phyloP scores from a whole-genome alignment of 768 basidiomycete genomes.

The Hericium coralloides region DNA sequence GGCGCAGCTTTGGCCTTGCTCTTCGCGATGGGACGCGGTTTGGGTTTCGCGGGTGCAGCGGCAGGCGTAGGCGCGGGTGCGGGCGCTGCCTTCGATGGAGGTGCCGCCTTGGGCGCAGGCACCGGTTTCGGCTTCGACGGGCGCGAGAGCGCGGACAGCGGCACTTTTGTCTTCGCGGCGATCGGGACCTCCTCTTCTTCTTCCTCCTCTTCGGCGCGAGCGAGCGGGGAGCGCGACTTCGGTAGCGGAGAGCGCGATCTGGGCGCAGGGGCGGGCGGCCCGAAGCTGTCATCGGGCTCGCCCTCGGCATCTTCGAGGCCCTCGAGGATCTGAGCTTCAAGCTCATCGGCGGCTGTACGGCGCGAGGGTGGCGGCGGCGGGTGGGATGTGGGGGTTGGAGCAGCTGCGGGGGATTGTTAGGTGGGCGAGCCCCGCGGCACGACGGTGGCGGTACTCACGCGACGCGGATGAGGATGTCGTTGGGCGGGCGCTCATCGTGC shows the following conservation, averaged over 20 bases:
- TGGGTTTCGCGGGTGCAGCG: constrained; percentile 6
- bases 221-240: not conserved
- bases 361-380: not conserved
- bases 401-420: not conserved
- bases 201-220: constrained; percentile 2
- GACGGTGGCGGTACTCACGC: constrained; percentile 6
- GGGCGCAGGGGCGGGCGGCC: not conserved
- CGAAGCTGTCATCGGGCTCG: constrained; percentile 32
- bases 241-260: too few species aligned
- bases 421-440: not conserved
- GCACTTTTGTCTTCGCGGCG: not conserved
- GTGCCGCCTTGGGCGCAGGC: not conserved
- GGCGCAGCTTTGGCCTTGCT: constrained; percentile 1
- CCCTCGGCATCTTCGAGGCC: constrained; percentile 9
- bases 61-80: constrained; percentile 13
- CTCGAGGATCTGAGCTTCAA: constrained; percentile 19
- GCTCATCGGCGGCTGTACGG: constrained; percentile 13
- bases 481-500: constrained; percentile 3
- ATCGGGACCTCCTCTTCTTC: constrained; percentile 9
- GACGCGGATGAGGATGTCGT: constrained; percentile 1
- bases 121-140: constrained; percentile 1
- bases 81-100: constrained; percentile 3
- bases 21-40: constrained; percentile 1
- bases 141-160: not conserved
- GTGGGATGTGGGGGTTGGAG: constrained; percentile 3